Percentiles rank a stretch among this genome's conserved stretches.
phyloP scores from a whole-genome alignment of 495 filamentous ascomycete species.

The Letharia lupina region DNA sequence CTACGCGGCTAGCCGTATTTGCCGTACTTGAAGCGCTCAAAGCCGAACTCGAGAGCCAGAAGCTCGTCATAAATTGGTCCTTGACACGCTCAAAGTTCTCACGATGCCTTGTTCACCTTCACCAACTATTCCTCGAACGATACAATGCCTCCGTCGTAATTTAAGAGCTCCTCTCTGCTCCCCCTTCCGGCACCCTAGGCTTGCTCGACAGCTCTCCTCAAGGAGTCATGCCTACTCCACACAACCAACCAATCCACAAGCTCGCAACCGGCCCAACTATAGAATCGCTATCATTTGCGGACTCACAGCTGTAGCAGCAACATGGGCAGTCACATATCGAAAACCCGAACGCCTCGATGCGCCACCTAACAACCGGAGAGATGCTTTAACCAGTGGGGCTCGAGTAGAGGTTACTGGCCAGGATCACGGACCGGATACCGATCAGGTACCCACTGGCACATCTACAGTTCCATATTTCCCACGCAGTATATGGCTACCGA shows the following conservation, averaged over 20 bases:
- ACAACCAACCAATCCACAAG: not conserved
- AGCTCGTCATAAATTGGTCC: not conserved
- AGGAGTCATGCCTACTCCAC: conserved; percentile 7
- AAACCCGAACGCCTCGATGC: conserved; percentile 19
- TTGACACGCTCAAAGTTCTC: not conserved
- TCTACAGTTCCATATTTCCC: conserved; percentile 78
- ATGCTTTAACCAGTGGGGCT: conserved; percentile 5
- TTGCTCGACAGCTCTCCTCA: conserved; percentile 7
- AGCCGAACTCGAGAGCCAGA: not conserved
- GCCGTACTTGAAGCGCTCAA: not conserved
- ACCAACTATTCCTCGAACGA: not conserved
- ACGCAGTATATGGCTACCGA: conserved; percentile 53
- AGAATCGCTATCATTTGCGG: conserved; percentile 7
- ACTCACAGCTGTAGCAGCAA: conserved; percentile 4
- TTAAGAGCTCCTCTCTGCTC: not conserved
- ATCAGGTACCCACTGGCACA: conserved; percentile 73
- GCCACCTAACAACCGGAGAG: conserved; percentile 11
- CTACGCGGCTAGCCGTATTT: not conserved
- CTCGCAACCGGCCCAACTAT: conserved; percentile 8
- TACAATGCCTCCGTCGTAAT: not conserved
- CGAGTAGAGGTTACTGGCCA: conserved; percentile 17
- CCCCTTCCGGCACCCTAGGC: not conserved
- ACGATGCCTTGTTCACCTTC: not conserved
- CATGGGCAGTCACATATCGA: not conserved
- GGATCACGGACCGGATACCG: conserved; percentile 46